Percentiles rank a stretch among this genome's conserved stretches.
These are phyloP conservation scores for Barnettozyma salicaria DNA, from an alignment of 805 yeast genomes.

Conservation along the genomic window DNA sequence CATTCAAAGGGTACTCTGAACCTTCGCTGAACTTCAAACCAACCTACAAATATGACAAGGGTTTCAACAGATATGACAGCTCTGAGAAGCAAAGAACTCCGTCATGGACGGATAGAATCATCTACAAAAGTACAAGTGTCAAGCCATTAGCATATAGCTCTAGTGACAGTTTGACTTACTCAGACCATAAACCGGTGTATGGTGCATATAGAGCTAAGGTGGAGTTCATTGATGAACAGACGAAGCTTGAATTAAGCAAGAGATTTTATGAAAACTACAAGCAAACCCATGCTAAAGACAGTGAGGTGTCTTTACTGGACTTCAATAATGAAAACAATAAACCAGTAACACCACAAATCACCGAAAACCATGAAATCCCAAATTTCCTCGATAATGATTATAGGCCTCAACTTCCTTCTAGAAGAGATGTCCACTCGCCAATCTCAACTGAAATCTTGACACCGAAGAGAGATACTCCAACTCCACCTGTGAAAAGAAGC, in stretches of 20 bases:
- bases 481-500: constrained; percentile 15
- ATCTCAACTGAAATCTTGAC: constrained; percentile 14
- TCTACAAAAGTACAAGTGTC: constrained; percentile 54
- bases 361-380: constrained; percentile 12
- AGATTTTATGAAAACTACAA: constrained; percentile 58
- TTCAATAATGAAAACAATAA: constrained; percentile 9
- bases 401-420: constrained; percentile 18
- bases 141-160: constrained; percentile 65
- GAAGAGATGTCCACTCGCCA: constrained; percentile 8
- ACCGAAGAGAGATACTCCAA: constrained; percentile 18
- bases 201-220: constrained; percentile 68
- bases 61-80: constrained; percentile 73
- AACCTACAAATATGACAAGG: constrained; percentile 88
- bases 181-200: constrained; percentile 93
- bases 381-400: constrained; percentile 20
- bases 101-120: constrained; percentile 91
- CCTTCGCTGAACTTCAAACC: constrained; percentile 74
- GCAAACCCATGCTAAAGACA: constrained; percentile 28
- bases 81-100: constrained; percentile 92
- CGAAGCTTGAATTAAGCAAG: constrained; percentile 48
- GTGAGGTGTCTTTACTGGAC: constrained; percentile 20
- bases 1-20: constrained; percentile 74
- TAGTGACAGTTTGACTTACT: constrained; percentile 50
- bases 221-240: constrained; percentile 58
- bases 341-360: not conserved